Evolutionary conservation across 371 early-diverging fungal species (phyloP).

Genomic region (Capniomyces stellatus): DNA sequence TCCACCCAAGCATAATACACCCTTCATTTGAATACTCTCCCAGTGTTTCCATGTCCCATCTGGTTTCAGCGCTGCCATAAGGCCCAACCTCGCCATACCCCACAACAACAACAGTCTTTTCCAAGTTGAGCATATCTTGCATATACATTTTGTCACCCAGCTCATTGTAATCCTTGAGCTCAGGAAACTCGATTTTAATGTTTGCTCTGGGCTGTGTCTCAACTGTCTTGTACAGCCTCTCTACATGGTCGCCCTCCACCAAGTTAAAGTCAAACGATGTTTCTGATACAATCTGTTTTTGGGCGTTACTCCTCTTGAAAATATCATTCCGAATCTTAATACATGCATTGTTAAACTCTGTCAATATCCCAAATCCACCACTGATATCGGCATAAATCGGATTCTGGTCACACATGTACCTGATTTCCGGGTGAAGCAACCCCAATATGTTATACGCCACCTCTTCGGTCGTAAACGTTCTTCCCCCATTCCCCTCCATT

Average conservation of each 20-base stretch:
- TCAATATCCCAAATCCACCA: slow-evolving; percentile 76
- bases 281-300: slow-evolving; percentile 58
- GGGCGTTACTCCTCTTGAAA: slow-evolving; percentile 56
- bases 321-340: slow-evolving; percentile 46
- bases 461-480: slow-evolving; percentile 83
- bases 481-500: slow-evolving; percentile 69
- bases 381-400: slow-evolving; percentile 91
- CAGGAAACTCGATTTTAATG: slow-evolving; percentile 75
- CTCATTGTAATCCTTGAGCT: slow-evolving; percentile 35
- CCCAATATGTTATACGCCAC: slow-evolving; percentile 91
- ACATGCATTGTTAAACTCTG: slow-evolving; percentile 48
- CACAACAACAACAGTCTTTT: slow-evolving; percentile 81
- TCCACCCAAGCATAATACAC: slow-evolving; percentile 92
- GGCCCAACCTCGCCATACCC: slow-evolving; percentile 93
- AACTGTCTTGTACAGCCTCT: slow-evolving; percentile 48
- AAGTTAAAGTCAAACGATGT: slow-evolving; percentile 53
- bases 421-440: slow-evolving; percentile 73
- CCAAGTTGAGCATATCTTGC: slow-evolving; percentile 74
- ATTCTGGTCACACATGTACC: slow-evolving; percentile 51
- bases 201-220: slow-evolving; percentile 71
- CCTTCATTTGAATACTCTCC: slow-evolving; percentile 91
- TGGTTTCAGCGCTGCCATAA: slow-evolving; percentile 79
- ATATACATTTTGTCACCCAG: slow-evolving; percentile 54
- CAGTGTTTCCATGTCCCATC: slow-evolving; percentile 92
- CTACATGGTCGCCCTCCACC: slow-evolving; percentile 47